A percentile compares a stretch with the other conserved stretches of the same genome.
These are phyloP conservation scores for Favolaschia claudopus DNA, from an alignment of 768 basidiomycete species.

Conservation along the genomic window DNA sequence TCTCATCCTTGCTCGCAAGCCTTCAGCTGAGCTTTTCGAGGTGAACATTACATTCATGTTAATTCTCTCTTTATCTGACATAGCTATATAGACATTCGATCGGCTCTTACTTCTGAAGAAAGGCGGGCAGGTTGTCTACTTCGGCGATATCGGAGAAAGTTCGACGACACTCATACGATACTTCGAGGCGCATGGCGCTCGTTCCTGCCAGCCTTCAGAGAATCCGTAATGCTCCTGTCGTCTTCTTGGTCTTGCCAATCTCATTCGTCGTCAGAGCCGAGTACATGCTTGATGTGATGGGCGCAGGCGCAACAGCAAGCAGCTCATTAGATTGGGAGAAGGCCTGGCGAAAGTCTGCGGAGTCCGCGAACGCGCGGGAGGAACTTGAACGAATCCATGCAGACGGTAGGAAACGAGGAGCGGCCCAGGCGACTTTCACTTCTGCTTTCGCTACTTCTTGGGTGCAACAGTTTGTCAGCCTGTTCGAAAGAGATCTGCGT, in stretches of 20 bases:
- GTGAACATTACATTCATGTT: too few species aligned
- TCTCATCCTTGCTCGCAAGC: too few species aligned
- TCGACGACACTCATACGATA: conserved; percentile 70
- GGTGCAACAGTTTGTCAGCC: conserved; percentile 52
- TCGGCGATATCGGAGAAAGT: conserved; percentile 72
- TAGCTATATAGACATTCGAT: conserved; percentile 84
- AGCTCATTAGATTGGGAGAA: conserved; percentile 72
- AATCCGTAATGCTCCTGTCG: conserved; percentile 66
- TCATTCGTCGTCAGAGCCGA: conserved; percentile 52
- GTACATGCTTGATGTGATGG: conserved; percentile 72
- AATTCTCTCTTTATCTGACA: too few species aligned
- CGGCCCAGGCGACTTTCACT: conserved; percentile 42
- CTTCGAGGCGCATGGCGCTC: conserved; percentile 73
- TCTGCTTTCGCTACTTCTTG: too few species aligned
- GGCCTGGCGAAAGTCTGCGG: conserved; percentile 60
- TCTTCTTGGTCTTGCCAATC: not conserved
- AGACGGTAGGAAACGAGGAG: conserved; percentile 50
- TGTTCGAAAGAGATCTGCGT: conserved; percentile 51
- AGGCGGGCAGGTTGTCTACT: too few species aligned
- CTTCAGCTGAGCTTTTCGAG: conserved; percentile 85
- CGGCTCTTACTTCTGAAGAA: conserved; percentile 75
- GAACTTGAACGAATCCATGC: conserved; percentile 56
- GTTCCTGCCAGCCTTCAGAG: conserved; percentile 63
- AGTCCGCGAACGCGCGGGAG: conserved; percentile 40
- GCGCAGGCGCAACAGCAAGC: too few species aligned